phyloP scores from a whole-genome alignment of 2,329 filamentous ascomycete species.

The Sphaerostilbella broomeana region DNA sequence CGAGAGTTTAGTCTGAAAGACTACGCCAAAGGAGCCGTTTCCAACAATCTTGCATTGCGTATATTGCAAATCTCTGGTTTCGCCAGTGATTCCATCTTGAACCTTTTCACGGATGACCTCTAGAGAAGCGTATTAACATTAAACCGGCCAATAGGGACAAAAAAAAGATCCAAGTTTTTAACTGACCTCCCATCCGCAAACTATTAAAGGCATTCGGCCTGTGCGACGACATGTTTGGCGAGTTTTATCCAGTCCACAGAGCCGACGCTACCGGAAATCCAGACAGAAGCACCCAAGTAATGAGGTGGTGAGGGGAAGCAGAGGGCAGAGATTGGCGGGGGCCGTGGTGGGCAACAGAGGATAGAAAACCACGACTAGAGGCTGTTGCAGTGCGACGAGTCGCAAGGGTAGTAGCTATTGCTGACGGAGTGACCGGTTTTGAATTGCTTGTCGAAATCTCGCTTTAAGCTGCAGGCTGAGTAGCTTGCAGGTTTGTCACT shows the following conservation, averaged over 20 bases:
- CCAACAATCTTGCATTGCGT: constrained; percentile 99
- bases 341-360: constrained; percentile 32
- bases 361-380: constrained; percentile 2
- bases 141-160: too few relatives aligned
- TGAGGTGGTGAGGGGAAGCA: constrained; percentile 24
- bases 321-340: constrained; percentile 22
- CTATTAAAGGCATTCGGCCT: constrained; percentile 80
- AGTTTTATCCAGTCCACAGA: constrained; percentile 21
- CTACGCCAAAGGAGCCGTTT: constrained; percentile 96
- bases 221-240: constrained; percentile 70
- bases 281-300: constrained; percentile 18
- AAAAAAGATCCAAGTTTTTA: constrained; percentile 15
- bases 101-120: constrained; percentile 99
- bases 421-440: constrained; percentile 1
- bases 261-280: constrained; percentile 22
- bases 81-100: constrained; percentile 93
- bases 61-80: constrained; percentile 94
- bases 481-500: constrained; percentile 1
- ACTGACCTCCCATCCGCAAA: constrained; percentile 95
- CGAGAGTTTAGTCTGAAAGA: constrained; percentile 97
- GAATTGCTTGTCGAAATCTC: constrained; percentile 4
- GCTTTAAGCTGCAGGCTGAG: constrained; percentile 4
- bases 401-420: constrained; percentile 8
- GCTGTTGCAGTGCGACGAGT: constrained; percentile 5
- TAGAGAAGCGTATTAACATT: too few relatives aligned